Evolutionary conservation across 1,284 basidiomycete genomes (phyloP).

Genomic region (Ustilago nuda): DNA sequence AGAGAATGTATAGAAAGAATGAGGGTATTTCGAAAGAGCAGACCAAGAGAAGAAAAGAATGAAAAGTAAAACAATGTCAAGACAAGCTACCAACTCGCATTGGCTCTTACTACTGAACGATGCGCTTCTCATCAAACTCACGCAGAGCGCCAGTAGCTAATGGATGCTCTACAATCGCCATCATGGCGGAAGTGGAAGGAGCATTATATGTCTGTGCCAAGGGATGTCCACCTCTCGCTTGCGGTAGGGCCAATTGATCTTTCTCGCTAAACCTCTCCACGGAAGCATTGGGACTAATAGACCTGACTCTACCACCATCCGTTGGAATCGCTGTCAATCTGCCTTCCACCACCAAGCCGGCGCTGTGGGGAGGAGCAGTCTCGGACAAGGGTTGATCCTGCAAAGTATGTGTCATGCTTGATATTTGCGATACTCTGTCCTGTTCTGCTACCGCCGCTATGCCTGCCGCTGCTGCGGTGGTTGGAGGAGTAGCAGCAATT

Average conservation of each 20-base stretch:
- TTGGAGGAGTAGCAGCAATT: not conserved
- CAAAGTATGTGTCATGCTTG: constrained; percentile 49
- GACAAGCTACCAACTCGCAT: too few relatives aligned
- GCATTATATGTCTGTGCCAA: not conserved
- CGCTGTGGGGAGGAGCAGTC: constrained; percentile 16
- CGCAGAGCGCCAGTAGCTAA: too few relatives aligned
- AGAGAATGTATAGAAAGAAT: not conserved
- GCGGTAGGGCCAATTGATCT: constrained; percentile 18
- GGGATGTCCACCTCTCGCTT: not conserved
- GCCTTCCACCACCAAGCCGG: not conserved
- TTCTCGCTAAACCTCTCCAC: constrained; percentile 29
- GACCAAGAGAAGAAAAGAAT: too few relatives aligned
- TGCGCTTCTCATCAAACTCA: constrained; percentile 1
- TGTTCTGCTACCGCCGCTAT: constrained; percentile 23
- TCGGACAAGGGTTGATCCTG: constrained; percentile 62
- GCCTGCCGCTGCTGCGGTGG: not conserved
- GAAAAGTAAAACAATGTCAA: too few relatives aligned
- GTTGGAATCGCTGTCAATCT: constrained; percentile 10
- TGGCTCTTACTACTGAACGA: not conserved
- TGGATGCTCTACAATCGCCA: too few relatives aligned
- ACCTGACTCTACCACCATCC: not conserved
- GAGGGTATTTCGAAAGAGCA: not conserved
- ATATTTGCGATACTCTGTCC: constrained; percentile 45
- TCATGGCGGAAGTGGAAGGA: not conserved
- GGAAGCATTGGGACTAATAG: not conserved